A percentile compares a stretch with the other conserved stretches of the same genome.
Conservation (phyloP, 108 stramenopile genomes). For the Cylindrotheca closterium region DNA sequence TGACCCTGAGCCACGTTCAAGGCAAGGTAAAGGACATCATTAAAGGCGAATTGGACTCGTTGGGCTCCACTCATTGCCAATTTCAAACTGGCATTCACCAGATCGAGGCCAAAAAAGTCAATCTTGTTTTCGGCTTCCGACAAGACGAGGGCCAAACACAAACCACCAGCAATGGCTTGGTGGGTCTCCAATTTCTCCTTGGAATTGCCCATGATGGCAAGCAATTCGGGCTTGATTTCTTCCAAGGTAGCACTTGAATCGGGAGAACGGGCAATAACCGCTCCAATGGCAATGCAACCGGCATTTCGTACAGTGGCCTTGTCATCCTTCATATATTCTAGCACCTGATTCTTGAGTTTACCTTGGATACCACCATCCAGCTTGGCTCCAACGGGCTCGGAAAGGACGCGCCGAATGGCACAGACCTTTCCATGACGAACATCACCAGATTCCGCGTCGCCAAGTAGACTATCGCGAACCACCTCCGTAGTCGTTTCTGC, state of each 20-base stretch:
- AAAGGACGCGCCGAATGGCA: conserved; percentile 60
- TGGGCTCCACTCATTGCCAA: conserved; percentile 76
- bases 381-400: conserved; percentile 47
- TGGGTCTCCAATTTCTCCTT: conserved; percentile 75
- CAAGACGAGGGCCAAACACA: conserved; percentile 61
- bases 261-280: conserved; percentile 60
- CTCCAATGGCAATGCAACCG: conserved; percentile 72
- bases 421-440: conserved; percentile 74
- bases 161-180: conserved; percentile 61
- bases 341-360: conserved; percentile 20
- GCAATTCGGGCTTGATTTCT: conserved; percentile 49
- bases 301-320: conserved; percentile 60
- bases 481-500: conserved; percentile 42
- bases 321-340: conserved; percentile 68
- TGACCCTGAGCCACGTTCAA: conserved; percentile 74
- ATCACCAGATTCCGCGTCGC: conserved; percentile 39
- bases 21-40: conserved; percentile 86
- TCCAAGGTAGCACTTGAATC: conserved; percentile 45
- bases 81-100: conserved; percentile 72
- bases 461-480: conserved; percentile 47
- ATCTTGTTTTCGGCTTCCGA: conserved; percentile 42
- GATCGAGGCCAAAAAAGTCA: conserved; percentile 45
- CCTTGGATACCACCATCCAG: conserved; percentile 35
- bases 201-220: conserved; percentile 51
- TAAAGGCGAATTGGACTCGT: conserved; percentile 81